Evolutionary conservation across 2,329 filamentous ascomycete species (phyloP).

Genomic region (Lecanosticta acicola): DNA sequence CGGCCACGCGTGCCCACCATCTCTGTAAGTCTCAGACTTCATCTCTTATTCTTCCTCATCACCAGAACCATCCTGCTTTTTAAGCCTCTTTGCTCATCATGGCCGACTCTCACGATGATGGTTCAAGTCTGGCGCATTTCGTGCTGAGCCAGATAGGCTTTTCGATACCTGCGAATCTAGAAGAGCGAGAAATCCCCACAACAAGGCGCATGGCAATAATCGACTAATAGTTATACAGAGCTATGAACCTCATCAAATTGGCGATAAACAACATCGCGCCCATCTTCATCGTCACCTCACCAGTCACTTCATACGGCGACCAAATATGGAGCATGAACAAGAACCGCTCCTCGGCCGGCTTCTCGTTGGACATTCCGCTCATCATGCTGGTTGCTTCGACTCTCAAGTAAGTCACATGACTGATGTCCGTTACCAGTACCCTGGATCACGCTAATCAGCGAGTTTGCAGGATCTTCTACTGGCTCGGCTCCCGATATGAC

Average conservation of each 20-base stretch:
- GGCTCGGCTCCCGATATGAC: slow-evolving; percentile 58
- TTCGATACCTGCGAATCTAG: slow-evolving; percentile 11
- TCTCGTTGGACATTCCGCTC: slow-evolving; percentile 61
- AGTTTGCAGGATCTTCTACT: slow-evolving; percentile 56
- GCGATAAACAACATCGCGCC: slow-evolving; percentile 34
- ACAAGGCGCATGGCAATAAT: neutral
- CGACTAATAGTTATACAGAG: slow-evolving; percentile 18
- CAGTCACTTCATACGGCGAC: slow-evolving; percentile 60
- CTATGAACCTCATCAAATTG: slow-evolving; percentile 32
- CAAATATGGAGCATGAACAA: slow-evolving; percentile 61
- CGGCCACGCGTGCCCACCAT: slow-evolving; percentile 2
- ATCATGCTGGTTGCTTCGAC: slow-evolving; percentile 53
- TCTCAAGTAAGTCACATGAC: no score
- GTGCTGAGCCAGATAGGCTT: slow-evolving; percentile 11
- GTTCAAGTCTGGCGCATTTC: slow-evolving; percentile 4
- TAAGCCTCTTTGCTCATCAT: neutral
- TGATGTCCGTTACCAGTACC: no score
- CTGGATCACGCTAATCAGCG: slow-evolving; percentile 48
- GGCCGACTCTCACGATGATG: slow-evolving; percentile 4
- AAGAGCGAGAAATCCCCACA: slow-evolving; percentile 14
- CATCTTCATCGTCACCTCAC: slow-evolving; percentile 52
- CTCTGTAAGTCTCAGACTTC: slow-evolving; percentile 9
- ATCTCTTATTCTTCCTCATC: no score
- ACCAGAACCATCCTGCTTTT: neutral
- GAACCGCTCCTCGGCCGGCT: slow-evolving; percentile 55